phyloP scores from a whole-genome alignment of 139 green algal genomes.

The Yamagishiella unicocca region DNA sequence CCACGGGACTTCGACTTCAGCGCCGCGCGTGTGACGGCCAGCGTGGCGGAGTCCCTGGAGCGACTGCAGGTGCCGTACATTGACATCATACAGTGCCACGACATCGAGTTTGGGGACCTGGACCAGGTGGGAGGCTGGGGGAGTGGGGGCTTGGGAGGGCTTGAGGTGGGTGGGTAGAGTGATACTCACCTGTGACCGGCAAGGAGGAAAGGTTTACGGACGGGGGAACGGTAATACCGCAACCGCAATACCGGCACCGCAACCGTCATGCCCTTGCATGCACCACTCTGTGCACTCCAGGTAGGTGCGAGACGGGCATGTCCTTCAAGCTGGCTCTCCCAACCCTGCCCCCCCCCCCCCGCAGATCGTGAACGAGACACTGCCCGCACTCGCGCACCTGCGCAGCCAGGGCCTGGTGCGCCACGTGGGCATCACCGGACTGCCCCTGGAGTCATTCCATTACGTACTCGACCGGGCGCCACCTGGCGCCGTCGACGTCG shows the following conservation, averaged over 20 bases:
- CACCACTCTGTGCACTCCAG: too few species aligned
- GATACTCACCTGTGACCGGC: too few species aligned
- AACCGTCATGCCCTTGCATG: too few species aligned
- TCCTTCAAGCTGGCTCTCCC: too few species aligned
- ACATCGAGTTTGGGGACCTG: slow-evolving; percentile 94
- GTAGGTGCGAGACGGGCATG: too few species aligned
- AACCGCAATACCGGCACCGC: too few species aligned
- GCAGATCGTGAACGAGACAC: slow-evolving; percentile 78
- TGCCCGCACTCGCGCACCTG: slow-evolving; percentile 89
- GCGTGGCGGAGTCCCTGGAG: slow-evolving; percentile 83
- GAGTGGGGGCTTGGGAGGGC: neutral
- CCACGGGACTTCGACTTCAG: slow-evolving; percentile 88
- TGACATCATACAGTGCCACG: slow-evolving; percentile 94
- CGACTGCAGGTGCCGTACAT: slow-evolving; percentile 85
- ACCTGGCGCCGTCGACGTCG: slow-evolving; percentile 77
- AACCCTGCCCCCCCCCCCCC: neutral
- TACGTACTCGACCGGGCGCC: slow-evolving; percentile 66
- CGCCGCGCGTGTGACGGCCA: slow-evolving; percentile 78
- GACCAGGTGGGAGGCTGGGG: slow-evolving; percentile 83
- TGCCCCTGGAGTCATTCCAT: slow-evolving; percentile 86
- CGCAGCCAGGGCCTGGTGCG: slow-evolving; percentile 86
- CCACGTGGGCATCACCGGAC: slow-evolving; percentile 92
- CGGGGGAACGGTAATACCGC: too few species aligned
- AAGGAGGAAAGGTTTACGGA: too few species aligned
- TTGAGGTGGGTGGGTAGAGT: neutral